These are phyloP conservation scores for Lumnitzera racemosa DNA, from an alignment of 345 rosid species.

Conservation along the genomic window DNA sequence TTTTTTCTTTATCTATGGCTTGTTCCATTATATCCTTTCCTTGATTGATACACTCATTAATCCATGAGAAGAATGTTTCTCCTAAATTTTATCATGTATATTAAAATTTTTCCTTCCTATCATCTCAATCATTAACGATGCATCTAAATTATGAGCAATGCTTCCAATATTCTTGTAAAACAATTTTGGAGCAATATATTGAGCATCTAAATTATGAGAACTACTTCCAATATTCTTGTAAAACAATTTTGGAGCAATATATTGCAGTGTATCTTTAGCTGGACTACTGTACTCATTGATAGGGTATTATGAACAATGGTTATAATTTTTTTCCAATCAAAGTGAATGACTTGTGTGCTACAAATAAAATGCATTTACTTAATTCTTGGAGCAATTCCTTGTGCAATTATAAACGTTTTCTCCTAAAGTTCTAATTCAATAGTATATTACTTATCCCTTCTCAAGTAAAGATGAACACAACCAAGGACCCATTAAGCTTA, in stretches of 20 bases:
- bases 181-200: neutral
- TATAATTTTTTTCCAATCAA: too few relatives aligned
- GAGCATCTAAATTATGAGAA: neutral
- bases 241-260: neutral
- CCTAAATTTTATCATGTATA: neutral
- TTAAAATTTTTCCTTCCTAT: neutral
- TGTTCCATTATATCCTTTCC: neutral
- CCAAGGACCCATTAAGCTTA: too few relatives aligned
- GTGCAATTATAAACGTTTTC: too few relatives aligned
- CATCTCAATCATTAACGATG: neutral
- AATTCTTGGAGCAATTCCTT: too few relatives aligned
- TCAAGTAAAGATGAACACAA: too few relatives aligned
- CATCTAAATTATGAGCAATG: neutral
- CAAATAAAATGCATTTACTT: too few relatives aligned
- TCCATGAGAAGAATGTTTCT: slow-evolving; percentile 3
- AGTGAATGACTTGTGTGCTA: too few relatives aligned
- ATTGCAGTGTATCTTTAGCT: too few relatives aligned
- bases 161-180: slow-evolving; percentile 6
- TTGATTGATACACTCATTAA: neutral
- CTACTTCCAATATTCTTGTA: slow-evolving; percentile 7
- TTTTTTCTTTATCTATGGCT: neutral
- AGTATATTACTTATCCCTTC: too few relatives aligned
- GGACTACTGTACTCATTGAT: too few relatives aligned
- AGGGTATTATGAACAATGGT: too few relatives aligned
- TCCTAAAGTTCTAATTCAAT: too few relatives aligned